phyloP scores from a whole-genome alignment of 371 early-diverging fungal genomes.

The Capniomyces stellatus region DNA sequence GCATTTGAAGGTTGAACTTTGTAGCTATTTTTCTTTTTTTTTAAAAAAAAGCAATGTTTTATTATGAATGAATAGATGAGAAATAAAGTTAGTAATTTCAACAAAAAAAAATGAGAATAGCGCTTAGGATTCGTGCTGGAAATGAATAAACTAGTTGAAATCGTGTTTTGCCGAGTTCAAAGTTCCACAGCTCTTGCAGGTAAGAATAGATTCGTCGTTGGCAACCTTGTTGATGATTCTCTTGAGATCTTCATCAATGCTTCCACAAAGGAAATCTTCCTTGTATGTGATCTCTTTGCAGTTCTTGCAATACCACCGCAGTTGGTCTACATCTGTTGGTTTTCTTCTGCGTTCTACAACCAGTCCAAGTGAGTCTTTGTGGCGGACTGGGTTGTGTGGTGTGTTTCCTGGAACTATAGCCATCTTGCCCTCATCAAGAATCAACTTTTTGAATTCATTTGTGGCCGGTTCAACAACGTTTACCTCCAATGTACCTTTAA shows the following conservation, averaged over 20 bases:
- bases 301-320: slow-evolving; percentile 87
- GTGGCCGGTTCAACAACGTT: slow-evolving; percentile 55
- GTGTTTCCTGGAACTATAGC: slow-evolving; percentile 75
- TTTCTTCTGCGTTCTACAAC: slow-evolving; percentile 78
- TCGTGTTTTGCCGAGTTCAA: background rate
- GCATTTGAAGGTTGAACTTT: too few relatives aligned
- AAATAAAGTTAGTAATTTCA: too few relatives aligned
- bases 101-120: too few relatives aligned
- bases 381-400: slow-evolving; percentile 90
- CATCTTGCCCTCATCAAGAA: slow-evolving; percentile 84
- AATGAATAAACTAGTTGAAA: too few relatives aligned
- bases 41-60: too few relatives aligned
- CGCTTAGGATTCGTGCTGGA: too few relatives aligned
- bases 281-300: slow-evolving; percentile 72
- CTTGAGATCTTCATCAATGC: slow-evolving; percentile 76
- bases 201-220: slow-evolving; percentile 11
- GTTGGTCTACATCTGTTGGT: slow-evolving; percentile 34
- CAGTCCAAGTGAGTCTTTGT: slow-evolving; percentile 78
- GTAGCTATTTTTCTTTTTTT: too few relatives aligned
- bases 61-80: too few relatives aligned
- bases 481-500: slow-evolving; percentile 76
- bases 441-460: slow-evolving; percentile 58
- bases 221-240: slow-evolving; percentile 77
- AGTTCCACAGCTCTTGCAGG: background rate
- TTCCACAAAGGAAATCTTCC: slow-evolving; percentile 70